Evolutionary conservation across 306 rosid species (phyloP), one percentile per base, ranked within the genome.

Genomic region (Ochetophila trinervis): DNA sequence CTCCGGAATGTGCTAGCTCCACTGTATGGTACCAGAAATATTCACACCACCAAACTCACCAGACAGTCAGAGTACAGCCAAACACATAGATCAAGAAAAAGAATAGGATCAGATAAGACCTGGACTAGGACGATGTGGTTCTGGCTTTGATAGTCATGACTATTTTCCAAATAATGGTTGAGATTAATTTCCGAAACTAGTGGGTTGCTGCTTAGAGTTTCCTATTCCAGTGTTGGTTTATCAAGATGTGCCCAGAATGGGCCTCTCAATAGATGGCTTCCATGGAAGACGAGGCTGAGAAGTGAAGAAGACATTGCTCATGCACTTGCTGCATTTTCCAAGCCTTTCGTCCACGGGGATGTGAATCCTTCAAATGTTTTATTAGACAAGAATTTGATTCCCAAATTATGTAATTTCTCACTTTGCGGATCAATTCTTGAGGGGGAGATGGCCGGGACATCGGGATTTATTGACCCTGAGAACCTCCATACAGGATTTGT

Each of bases 321-420:
- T 66, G 70, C 61, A 52, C 34, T 53, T 12, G 2, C 35, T 35
- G 60, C 70, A 3, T 45, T 53, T 65, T 13, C 8, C 13, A 13
- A 51, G 34, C 51, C 52, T 51, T 24, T 65, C 20, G 14, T 65
- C 21, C 61, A 53, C 12, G 18, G 37, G 4, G 10, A 65, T 20
- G 20, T 53, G 34, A 65, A 27, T 15, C 37, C 61, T 15, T 18
- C 4, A 13, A 18, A 10, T 9, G 19, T 65, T 3, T 52, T 53
- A 3, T 21, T 65, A 22, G 70, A 65, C 34, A n/a, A 52, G 3
- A 18, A 65, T 57, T 65, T 34, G 5, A 60, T 65, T 65, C 50
- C 60, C 20, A 65, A 53, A 35, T 35, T 53, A 2, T 18, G 9
- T 27, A 30, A 53, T 53, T 65, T 53, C 36, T 13, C 70, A 34